These are phyloP conservation scores for Zizania latifolia DNA, from an alignment of 176 grass and related monocot species.

Conservation along the genomic window DNA sequence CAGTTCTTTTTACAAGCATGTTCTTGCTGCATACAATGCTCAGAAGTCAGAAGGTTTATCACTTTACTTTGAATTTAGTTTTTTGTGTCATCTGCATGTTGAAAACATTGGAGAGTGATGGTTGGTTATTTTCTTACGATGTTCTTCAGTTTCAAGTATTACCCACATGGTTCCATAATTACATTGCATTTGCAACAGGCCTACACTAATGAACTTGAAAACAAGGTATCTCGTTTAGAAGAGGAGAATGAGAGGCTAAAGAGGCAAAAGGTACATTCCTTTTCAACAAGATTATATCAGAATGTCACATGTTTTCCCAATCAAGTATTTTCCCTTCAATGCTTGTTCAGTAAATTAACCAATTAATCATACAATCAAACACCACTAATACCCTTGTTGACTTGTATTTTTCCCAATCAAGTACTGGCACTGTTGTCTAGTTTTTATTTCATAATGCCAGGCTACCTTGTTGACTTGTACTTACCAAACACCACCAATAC, in stretches of 20 bases:
- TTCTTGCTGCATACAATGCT: not conserved
- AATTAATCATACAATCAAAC: too few relatives aligned
- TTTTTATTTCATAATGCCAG: not conserved
- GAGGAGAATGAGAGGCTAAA: conserved; percentile 80
- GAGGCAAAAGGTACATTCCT: conserved; percentile 71
- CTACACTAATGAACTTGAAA: conserved; percentile 97
- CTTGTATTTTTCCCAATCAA: too few relatives aligned
- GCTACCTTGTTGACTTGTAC: conserved; percentile 1
- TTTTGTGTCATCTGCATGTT: conserved; percentile 9
- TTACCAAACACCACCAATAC: not conserved
- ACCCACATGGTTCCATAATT: not conserved
- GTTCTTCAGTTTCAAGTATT: not conserved
- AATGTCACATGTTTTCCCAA: not conserved
- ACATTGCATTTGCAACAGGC: conserved; percentile 57
- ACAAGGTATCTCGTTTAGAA: conserved; percentile 91
- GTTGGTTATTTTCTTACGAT: not conserved
- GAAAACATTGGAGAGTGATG: conserved; percentile 1
- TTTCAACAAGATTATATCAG: conserved; percentile 7
- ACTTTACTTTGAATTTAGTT: not conserved
- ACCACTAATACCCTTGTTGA: too few relatives aligned
- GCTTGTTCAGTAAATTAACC: conserved; percentile 1
- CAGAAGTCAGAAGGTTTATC: not conserved
- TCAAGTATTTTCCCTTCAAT: not conserved
- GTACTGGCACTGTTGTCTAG: not conserved
- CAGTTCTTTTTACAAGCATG: not conserved